Evolutionary conservation across 2,329 filamentous ascomycete species (phyloP).

Genomic region (Colletotrichum kahawae): DNA sequence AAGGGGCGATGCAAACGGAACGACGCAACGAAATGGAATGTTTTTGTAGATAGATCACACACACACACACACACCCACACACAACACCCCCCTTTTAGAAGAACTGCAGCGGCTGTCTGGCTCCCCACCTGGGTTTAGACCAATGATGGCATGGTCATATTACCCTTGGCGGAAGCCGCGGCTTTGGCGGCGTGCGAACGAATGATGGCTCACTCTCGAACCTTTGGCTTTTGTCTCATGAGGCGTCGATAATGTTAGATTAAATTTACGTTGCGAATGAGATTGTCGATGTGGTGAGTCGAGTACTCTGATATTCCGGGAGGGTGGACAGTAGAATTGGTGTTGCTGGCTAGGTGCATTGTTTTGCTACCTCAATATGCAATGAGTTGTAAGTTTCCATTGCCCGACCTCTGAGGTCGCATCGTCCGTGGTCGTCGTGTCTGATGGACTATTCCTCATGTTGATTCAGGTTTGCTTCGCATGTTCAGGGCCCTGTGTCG

Average conservation of each 20-base stretch:
- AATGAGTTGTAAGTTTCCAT: accelerated
- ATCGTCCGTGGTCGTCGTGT: accelerated
- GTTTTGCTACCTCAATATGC: neutral
- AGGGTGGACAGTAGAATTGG: accelerated
- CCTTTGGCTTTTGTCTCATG: neutral
- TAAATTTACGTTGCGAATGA: neutral
- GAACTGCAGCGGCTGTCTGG: neutral
- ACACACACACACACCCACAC: neutral
- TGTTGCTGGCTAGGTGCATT: neutral
- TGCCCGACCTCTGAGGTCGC: accelerated
- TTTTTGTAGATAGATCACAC: neutral
- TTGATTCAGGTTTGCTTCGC: accelerated
- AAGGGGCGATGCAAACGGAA: neutral
- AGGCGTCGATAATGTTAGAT: neutral
- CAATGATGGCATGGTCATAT: neutral
- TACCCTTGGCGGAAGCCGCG: neutral
- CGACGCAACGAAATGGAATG: neutral
- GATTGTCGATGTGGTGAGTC: neutral
- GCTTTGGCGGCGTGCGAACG: neutral
- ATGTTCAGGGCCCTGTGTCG: neutral
- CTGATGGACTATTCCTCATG: neutral
- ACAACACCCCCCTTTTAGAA: neutral
- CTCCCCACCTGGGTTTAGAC: neutral
- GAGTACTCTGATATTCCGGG: accelerated
- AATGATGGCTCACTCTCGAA: neutral